Evolutionary conservation across 2,329 filamentous ascomycete genomes (phyloP).

Genomic region (Pezicula carpinea): DNA sequence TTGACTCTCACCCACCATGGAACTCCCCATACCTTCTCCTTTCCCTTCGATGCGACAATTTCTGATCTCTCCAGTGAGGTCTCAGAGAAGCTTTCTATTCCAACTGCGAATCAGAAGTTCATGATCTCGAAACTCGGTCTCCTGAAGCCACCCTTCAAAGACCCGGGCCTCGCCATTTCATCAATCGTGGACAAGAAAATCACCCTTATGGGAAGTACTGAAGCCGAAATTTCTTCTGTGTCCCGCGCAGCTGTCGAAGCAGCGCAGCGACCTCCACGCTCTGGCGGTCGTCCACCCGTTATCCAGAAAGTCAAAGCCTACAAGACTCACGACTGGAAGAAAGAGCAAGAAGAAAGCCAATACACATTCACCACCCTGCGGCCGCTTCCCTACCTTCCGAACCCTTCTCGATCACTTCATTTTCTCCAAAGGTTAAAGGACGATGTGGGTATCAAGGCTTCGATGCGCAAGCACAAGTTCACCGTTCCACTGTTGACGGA

Average conservation of each 20-base stretch:
- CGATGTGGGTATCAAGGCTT: conserved; percentile 78
- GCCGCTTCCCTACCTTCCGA: conserved; percentile 72
- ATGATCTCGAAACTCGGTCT: conserved; percentile 61
- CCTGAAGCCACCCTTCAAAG: conserved; percentile 59
- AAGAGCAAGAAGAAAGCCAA: conserved; percentile 41
- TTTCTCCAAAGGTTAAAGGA: conserved; percentile 73
- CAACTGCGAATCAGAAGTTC: conserved; percentile 62
- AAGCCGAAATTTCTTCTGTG: conserved; percentile 53
- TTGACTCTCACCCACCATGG: conserved; percentile 45
- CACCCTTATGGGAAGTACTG: conserved; percentile 60
- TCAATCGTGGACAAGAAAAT: conserved; percentile 53
- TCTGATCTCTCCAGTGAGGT: conserved; percentile 57
- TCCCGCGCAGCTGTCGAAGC: conserved; percentile 43
- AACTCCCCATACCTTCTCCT: conserved; percentile 37
- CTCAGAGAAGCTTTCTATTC: conserved; percentile 51
- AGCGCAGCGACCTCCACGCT: conserved; percentile 41
- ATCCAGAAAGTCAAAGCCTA: conserved; percentile 33
- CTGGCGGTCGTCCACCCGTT: conserved; percentile 15
- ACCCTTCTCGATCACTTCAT: conserved; percentile 63
- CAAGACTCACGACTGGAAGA: conserved; percentile 42
- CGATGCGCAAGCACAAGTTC: conserved; percentile 83
- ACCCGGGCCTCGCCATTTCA: conserved; percentile 45
- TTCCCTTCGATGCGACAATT: conserved; percentile 43
- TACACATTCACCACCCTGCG: conserved; percentile 81
- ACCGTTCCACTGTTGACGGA: conserved; percentile 83